phyloP scores from a whole-genome alignment of 1,284 basidiomycete genomes.

The Naganishia liquefaciens region DNA sequence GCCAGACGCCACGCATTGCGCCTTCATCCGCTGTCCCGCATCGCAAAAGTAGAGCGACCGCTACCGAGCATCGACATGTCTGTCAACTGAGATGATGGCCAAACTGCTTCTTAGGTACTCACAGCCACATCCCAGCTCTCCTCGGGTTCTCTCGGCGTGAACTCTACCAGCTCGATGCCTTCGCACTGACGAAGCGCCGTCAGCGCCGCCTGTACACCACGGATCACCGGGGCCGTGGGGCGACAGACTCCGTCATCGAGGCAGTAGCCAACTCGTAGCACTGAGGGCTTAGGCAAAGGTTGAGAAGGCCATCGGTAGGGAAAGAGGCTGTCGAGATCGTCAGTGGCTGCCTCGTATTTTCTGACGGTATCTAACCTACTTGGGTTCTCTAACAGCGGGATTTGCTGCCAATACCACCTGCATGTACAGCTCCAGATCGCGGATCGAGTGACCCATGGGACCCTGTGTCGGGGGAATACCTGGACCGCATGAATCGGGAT shows the following conservation, averaged over 20 bases:
- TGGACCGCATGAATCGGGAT: not conserved
- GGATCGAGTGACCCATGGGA: slow-evolving; percentile 39
- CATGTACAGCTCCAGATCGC: slow-evolving; percentile 49
- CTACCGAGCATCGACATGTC: slow-evolving; percentile 2
- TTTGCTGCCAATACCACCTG: slow-evolving; percentile 41
- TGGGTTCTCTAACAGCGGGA: slow-evolving; percentile 33
- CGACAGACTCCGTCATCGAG: slow-evolving; percentile 51
- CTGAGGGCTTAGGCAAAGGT: not conserved
- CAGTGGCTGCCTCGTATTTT: not conserved
- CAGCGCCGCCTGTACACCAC: slow-evolving; percentile 46
- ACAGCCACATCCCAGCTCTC: slow-evolving; percentile 44
- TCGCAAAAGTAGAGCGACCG: slow-evolving; percentile 47
- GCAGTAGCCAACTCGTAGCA: slow-evolving; percentile 50
- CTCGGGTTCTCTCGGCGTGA: slow-evolving; percentile 36
- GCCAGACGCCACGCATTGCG: slow-evolving; percentile 35
- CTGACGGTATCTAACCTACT: not conserved
- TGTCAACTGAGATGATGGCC: not conserved
- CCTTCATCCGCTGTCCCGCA: slow-evolving; percentile 41
- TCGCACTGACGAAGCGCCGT: slow-evolving; percentile 39
- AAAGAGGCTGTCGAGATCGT: slow-evolving; percentile 3
- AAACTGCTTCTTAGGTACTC: slow-evolving; percentile 10
- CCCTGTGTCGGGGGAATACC: slow-evolving; percentile 19
- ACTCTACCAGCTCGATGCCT: slow-evolving; percentile 44
- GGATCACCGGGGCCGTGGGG: slow-evolving; percentile 49
- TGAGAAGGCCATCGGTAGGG: slow-evolving; percentile 2